These are phyloP conservation scores for Arthrinium phaeospermum DNA, from an alignment of 2,329 filamentous ascomycete genomes.

Conservation along the genomic window DNA sequence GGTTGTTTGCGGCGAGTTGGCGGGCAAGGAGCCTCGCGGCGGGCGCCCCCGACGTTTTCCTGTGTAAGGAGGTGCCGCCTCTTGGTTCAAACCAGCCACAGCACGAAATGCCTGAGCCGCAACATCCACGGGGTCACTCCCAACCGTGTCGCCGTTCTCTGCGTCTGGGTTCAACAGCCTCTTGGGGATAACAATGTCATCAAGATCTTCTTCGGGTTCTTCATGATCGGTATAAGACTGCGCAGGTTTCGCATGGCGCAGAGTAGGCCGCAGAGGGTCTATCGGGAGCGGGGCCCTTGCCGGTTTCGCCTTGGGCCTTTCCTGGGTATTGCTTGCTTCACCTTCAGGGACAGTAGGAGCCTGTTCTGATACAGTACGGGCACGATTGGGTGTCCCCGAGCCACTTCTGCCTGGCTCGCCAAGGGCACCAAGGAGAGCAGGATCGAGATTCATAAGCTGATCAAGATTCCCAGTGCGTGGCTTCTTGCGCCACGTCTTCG, in stretches of 20 bases:
- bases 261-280: slow-evolving; percentile 53
- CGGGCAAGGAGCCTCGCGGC: slow-evolving; percentile 30
- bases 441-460: slow-evolving; percentile 55
- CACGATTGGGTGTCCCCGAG: slow-evolving; percentile 31
- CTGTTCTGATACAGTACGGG: slow-evolving; percentile 26
- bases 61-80: slow-evolving; percentile 32
- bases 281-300: slow-evolving; percentile 36
- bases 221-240: slow-evolving; percentile 57
- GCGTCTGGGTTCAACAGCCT: slow-evolving; percentile 25
- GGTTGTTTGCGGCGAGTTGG: not conserved
- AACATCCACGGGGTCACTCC: slow-evolving; percentile 28
- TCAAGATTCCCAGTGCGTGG: slow-evolving; percentile 42
- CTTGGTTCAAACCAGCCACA: slow-evolving; percentile 41
- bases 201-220: slow-evolving; percentile 51
- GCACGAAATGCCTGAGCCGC: slow-evolving; percentile 47
- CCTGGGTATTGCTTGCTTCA: not conserved
- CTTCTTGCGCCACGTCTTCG: slow-evolving; percentile 51
- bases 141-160: slow-evolving; percentile 23
- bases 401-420: slow-evolving; percentile 28
- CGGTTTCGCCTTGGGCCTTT: slow-evolving; percentile 26
- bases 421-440: slow-evolving; percentile 51
- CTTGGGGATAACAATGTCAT: slow-evolving; percentile 41
- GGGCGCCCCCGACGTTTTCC: slow-evolving; percentile 38
- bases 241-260: slow-evolving; percentile 59
- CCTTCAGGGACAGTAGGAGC: slow-evolving; percentile 23